Base-by-base conservation (phyloP, 2,329 filamentous ascomycete species). In the Alternaria sp. region DNA sequence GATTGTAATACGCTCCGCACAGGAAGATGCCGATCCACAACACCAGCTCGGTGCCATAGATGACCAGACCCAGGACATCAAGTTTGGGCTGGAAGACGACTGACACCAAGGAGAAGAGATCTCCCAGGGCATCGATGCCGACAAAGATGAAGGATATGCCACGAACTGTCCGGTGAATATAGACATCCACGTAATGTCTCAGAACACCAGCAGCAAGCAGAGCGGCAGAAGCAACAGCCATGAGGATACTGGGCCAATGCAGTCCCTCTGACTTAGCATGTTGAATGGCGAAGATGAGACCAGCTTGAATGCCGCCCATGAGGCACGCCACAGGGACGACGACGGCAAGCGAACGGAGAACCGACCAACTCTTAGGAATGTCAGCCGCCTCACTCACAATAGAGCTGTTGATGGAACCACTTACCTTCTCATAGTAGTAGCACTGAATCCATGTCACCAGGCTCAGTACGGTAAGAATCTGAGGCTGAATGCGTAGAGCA, bases 131-230 rank as follows among this genome's bases (percentile, higher is more conserved):
- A 77, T 92, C 90, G 46, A 92, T 90, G 2, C 82, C 87, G 0
- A 91, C 89, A 67, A 93, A 93, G 3, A 91, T 80, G 75, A 92
- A 92, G 1, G 89, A 91, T 43, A 92, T 91, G 8, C 90, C 90
- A 13, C 89, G 83, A 2, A 91, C 90, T 0, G 89, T 91, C 7
- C 87, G 84, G 67, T 91, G 86, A 3, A 83, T 73, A 70, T 87
- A 91, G 21, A 93, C 91, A 65, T 92, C 90, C 82, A 85, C 87
- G 70, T 92, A 92, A 73, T 92, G 89, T 3, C 87, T 81, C 8
- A 91, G 78, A 0, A 92, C 90, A 0, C 90, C 90, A 1, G 87
- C 84, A 1, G 88, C 88, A 1, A 92, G 84, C 3, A 92, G 81
- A 1, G 83, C 75, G 0, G 90, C 89, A 0, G 90, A 89, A 1